Percentiles rank a stretch among this genome's conserved stretches.
These are phyloP conservation scores for Diplosphaera chodatii DNA, from an alignment of 139 green algal species.

Conservation along the genomic window DNA sequence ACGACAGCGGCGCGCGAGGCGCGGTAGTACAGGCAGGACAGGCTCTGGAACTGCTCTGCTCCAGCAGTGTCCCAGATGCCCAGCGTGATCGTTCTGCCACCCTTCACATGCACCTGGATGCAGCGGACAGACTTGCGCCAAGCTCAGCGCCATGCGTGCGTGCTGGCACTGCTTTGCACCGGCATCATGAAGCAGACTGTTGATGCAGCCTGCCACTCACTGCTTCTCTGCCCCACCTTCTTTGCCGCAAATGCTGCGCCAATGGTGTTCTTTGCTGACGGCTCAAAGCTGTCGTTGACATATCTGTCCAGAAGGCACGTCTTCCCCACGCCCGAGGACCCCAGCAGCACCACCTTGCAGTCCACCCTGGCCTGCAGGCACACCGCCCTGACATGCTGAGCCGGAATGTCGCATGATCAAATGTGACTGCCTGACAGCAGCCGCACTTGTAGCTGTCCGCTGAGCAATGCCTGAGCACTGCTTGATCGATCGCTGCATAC, in stretches of 20 bases:
- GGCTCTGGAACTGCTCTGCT: conserved; percentile 19
- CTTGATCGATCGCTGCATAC: too few relatives aligned
- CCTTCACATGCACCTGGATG: conserved; percentile 6
- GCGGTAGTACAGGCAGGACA: conserved; percentile 13
- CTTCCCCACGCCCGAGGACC: conserved; percentile 9
- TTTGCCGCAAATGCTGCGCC: conserved; percentile 24
- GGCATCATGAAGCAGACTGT: too few relatives aligned
- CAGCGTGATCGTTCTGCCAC: conserved; percentile 9
- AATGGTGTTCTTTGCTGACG: conserved; percentile 17
- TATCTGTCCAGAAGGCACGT: conserved; percentile 19
- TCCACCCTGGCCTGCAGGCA: conserved; percentile 12
- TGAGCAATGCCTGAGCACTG: too few relatives aligned
- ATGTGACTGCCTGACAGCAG: too few relatives aligned
- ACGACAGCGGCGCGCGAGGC: conserved; percentile 6
- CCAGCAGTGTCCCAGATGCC: conserved; percentile 26
- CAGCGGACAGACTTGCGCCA: background rate
- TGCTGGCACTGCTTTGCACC: too few relatives aligned
- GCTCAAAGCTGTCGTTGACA: conserved; percentile 12
- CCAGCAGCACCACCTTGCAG: conserved; percentile 17
- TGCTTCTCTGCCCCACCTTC: conserved; percentile 7
- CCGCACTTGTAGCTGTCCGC: too few relatives aligned
- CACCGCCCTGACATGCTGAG: too few relatives aligned
- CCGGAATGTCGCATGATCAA: too few relatives aligned
- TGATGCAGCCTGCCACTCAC: too few relatives aligned
- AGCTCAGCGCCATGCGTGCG: too few relatives aligned